A percentile compares a stretch with the other conserved stretches of the same genome.
These are phyloP conservation scores for Fraxinus velutina DNA, from an alignment of 305 asterid species.

Conservation along the genomic window DNA sequence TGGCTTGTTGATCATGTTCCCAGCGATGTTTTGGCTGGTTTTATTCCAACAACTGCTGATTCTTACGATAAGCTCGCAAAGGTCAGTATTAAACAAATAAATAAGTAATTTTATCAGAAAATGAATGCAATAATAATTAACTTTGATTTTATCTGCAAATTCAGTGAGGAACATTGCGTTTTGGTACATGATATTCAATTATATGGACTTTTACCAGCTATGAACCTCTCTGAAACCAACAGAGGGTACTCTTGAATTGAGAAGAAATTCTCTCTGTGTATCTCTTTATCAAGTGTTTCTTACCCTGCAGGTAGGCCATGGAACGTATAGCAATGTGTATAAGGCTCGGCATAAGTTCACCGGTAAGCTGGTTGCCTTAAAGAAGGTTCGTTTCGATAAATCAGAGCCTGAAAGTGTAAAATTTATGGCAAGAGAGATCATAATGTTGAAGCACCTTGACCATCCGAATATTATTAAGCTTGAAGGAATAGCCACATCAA, in stretches of 20 bases:
- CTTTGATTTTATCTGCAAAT: not conserved
- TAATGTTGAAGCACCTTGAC: conserved; percentile 3
- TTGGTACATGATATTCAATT: not conserved
- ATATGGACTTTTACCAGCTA: not conserved
- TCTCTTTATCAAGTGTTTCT: not conserved
- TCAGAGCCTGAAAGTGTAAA: conserved; percentile 12
- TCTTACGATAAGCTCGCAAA: not conserved
- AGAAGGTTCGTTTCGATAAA: conserved; percentile 10
- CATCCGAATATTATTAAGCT: conserved; percentile 17
- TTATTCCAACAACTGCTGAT: conserved; percentile 57
- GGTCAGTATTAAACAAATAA: not conserved
- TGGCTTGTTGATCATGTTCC: conserved; percentile 69
- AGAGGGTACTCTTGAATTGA: not conserved
- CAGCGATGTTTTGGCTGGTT: conserved; percentile 44
- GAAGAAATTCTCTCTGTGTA: not conserved
- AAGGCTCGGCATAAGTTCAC: conserved; percentile 1
- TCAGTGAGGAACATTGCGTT: not conserved
- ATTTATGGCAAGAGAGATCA: conserved; percentile 17
- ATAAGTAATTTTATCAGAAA: not conserved
- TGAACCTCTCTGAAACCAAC: not conserved
- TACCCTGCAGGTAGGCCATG: conserved; percentile 4
- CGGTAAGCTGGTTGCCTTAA: conserved; percentile 4
- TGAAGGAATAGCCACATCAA: conserved; percentile 16
- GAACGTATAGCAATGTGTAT: conserved; percentile 13
- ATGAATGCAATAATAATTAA: not conserved